Base-by-base conservation (phyloP, 306 rosid genomes). In the Astragalus membranaceus region DNA sequence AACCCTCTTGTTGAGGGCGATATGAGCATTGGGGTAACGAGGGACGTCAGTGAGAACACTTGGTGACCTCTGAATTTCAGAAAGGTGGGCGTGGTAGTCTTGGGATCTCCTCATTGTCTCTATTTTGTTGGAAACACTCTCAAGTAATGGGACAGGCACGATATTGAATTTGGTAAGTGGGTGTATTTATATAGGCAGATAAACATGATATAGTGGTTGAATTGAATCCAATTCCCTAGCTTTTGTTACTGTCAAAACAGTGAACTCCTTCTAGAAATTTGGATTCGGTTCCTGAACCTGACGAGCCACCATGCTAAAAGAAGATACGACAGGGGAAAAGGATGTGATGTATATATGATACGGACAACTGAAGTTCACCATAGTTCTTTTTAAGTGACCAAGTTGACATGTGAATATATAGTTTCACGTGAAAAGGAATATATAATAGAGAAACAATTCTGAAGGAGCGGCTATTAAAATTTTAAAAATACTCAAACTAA, bases 21-120 rank as follows among this genome's bases (percentile, higher is more conserved):
- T 1, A 4, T 71, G 64, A 4, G 69, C 75, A 5, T 56, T 64
- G 1, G 84, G 87, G 56, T 72, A 75, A 36, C 64, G 82, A 62
- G 89, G 85, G n/a, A 71, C 77, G 0, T 82, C 85, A 7, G 76
- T 69, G 50, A 75, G 73, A 10, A 39, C 56, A 37, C 81, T 79
- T 1, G 82, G 83, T 5, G 65, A 36, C 72, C 80, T 75, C 5
- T 44, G 61, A 11, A 84, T 46, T 3, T 15, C 60, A 1, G 75
- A 5, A 16, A 83, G n/a, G 72, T 76, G 85, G 50, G 30, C 12
- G 63, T 54, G 72, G 79, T 82, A 83, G 35, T 83, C 75, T 3
- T 49, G 54, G 26, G 55, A 73, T 55, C 58, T 79, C 17, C 11
- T 1, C 79, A 56, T 35, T 10, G 8, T 56, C 8, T 2, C 7